Base-by-base conservation (phyloP, 2,329 filamentous ascomycete species). In the Elsinoe ampelina region DNA sequence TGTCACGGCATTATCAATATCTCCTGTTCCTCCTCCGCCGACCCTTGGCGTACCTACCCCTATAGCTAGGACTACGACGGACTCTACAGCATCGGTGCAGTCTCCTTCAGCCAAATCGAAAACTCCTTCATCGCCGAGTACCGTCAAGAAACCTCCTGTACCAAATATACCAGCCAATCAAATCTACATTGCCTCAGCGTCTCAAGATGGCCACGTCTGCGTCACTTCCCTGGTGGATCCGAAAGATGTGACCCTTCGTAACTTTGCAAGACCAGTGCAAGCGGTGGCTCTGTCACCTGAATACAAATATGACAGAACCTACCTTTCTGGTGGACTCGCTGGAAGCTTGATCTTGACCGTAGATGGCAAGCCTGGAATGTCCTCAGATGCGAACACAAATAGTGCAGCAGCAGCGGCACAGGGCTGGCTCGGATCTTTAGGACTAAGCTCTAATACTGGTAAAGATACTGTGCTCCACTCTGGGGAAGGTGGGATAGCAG, bases 161-260 rank as follows among this genome's bases (percentile, higher is more conserved):
- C 83, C 87, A 0, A 83, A 84, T 58, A 89, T 79, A 0, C 87
- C 89, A 0, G 91, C 89, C 1, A 97, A 96, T 65, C 85, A 91
- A 55, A 95, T 98, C 39, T 88, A 93, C 69, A 87, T 98, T 62
- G 92, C 87, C 1, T 95, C 92, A 1, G 89, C 93, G 0, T 97
- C 93, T 0, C 88, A 95, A 67, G 93, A 98, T 70, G 95, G 93
- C 15, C 92, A 96, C 67, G 89, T 98, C 12, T 97, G 93, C 65
- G 82, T 98, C 0, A 85, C 90, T 58, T 95, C 89, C 1, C 74
- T 98, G 17, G 74, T 93, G 17, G 92, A 98, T 66, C 74, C 86
- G 36, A 95, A 90, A 65, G 93, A 98, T 72, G 90, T 96, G 2
- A 85, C 90, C 58, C 73, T 97, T 26, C 85, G 93, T 26, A 96